phyloP scores from a whole-genome alignment of 257 asterid species.

The Scutellaria minor region DNA sequence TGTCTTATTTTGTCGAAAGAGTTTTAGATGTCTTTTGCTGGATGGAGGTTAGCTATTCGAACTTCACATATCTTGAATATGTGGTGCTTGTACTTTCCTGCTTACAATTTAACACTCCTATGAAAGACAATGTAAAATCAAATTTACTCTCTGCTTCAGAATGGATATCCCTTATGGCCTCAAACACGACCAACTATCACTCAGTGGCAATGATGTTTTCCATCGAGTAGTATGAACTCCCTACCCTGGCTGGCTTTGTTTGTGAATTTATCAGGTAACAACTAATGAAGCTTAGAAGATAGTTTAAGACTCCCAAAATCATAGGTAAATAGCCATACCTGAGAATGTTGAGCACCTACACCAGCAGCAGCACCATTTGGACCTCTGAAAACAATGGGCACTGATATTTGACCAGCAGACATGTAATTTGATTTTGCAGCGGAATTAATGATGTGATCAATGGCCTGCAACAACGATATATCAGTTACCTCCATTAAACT shows the following conservation, averaged over 20 bases:
- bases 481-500: constrained; percentile 23
- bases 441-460: constrained; percentile 81
- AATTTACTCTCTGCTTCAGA: neutral
- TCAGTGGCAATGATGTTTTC: constrained; percentile 21
- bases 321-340: constrained; percentile 48
- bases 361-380: constrained; percentile 96
- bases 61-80: neutral
- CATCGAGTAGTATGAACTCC: neutral
- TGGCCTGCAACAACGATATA: constrained; percentile 56
- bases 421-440: constrained; percentile 86
- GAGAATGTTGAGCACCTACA: constrained; percentile 88
- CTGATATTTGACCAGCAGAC: constrained; percentile 80
- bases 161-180: neutral
- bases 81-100: constrained; percentile 15
- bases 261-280: constrained; percentile 4
- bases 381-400: constrained; percentile 87
- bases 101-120: neutral
- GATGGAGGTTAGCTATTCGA: constrained; percentile 9
- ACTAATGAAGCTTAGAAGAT: constrained; percentile 11
- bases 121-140: neutral
- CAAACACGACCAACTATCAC: neutral
- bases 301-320: neutral
- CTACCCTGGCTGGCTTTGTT: constrained; percentile 1
- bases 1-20: neutral
- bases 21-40: neutral